Conservation (phyloP, 2,329 filamentous ascomycete species). For the Berkeleyomyces basicola region DNA sequence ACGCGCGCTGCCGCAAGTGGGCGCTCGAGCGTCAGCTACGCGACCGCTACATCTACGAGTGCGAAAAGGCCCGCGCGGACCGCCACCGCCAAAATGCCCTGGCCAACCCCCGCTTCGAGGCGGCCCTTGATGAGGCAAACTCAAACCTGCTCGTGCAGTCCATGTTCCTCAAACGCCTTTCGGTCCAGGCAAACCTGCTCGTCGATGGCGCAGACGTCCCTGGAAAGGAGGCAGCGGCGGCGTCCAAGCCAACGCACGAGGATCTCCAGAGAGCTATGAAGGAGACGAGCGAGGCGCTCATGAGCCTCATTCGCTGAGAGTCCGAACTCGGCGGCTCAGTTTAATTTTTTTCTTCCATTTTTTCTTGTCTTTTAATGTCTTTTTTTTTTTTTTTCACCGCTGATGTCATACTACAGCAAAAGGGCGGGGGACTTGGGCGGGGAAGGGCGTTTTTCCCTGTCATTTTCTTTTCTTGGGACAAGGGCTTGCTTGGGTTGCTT, state of each 20-base stretch:
- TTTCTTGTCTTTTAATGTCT: neutral
- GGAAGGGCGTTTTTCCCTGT: neutral
- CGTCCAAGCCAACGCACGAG: neutral
- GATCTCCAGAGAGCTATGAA: constrained; percentile 3
- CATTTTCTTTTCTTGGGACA: neutral
- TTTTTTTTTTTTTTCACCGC: neutral
- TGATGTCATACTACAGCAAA: neutral
- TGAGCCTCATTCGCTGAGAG: constrained; percentile 9
- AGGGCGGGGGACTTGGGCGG: neutral
- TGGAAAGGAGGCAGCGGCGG: neutral
- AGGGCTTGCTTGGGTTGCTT: neutral
- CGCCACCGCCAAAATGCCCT: neutral
- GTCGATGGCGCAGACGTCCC: constrained; percentile 1
- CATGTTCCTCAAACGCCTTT: constrained; percentile 10
- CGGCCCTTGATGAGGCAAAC: constrained; percentile 5
- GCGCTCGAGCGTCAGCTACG: constrained; percentile 8
- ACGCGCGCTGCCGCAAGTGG: constrained; percentile 8
- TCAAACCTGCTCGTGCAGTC: constrained; percentile 9
- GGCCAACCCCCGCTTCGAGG: constrained; percentile 4
- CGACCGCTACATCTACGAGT: constrained; percentile 9
- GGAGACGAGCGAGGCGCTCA: constrained; percentile 11
- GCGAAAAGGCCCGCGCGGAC: constrained; percentile 2
- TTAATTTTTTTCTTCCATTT: neutral
- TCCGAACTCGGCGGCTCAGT: neutral
- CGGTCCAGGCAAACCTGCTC: constrained; percentile 5